phyloP scores from a whole-genome alignment of 2,329 filamentous ascomycete species.

The Cyphellophora europaea region DNA sequence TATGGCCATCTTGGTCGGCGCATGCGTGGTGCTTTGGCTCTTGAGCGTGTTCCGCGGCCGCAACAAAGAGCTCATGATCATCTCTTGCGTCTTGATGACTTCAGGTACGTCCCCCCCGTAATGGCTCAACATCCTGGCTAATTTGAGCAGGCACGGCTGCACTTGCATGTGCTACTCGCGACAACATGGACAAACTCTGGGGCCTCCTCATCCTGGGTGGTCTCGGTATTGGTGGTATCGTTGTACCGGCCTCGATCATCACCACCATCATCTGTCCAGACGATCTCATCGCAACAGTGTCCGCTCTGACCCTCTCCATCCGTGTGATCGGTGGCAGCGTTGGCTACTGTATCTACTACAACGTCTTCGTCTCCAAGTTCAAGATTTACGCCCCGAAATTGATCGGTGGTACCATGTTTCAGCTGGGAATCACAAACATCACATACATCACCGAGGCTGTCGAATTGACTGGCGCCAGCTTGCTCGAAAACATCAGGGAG shows the following conservation, averaged over 20 bases:
- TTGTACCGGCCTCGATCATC: constrained; percentile 59
- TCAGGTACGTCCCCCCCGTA: constrained; percentile 23
- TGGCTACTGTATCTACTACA: constrained; percentile 51
- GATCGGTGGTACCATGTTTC: constrained; percentile 42
- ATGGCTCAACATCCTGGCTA: constrained; percentile 1
- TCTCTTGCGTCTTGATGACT: constrained; percentile 54
- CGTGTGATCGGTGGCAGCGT: constrained; percentile 59
- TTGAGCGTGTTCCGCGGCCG: constrained; percentile 47
- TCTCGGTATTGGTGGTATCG: constrained; percentile 58
- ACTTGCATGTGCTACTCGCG: constrained; percentile 38
- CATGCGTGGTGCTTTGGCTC: constrained; percentile 48
- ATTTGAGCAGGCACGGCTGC: constrained; percentile 38
- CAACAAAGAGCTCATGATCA: constrained; percentile 51
- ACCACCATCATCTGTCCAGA: constrained; percentile 61
- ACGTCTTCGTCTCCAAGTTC: constrained; percentile 38
- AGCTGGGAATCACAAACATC: constrained; percentile 41
- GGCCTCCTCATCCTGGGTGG: constrained; percentile 52
- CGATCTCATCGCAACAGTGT: constrained; percentile 59
- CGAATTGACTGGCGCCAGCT: constrained; percentile 41
- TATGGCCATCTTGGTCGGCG: constrained; percentile 53
- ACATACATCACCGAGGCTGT: constrained; percentile 42
- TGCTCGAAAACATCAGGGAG: constrained; percentile 26
- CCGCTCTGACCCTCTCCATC: constrained; percentile 58
- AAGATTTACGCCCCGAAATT: constrained; percentile 33
- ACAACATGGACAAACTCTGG: constrained; percentile 47